Percentiles rank a stretch among this genome's conserved stretches.
Conservation (phyloP, 805 yeast genomes). For the Saccharomycopsis microspora region DNA sequence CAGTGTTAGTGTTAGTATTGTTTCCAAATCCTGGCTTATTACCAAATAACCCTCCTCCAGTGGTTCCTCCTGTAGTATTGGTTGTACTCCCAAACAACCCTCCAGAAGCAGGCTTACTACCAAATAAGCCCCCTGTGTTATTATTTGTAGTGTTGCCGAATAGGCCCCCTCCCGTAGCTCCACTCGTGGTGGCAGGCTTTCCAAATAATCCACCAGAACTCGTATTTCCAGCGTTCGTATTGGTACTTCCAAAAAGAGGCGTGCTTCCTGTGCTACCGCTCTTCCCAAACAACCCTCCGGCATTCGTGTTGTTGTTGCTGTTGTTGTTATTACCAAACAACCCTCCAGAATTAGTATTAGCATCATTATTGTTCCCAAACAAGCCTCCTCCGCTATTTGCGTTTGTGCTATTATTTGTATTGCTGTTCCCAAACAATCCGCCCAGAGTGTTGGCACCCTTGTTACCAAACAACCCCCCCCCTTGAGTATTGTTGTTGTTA, state of each 20-base stretch:
- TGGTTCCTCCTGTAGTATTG: slow-evolving; percentile 21
- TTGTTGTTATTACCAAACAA: slow-evolving; percentile 25
- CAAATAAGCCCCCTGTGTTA: slow-evolving; percentile 26
- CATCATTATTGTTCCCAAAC: slow-evolving; percentile 23
- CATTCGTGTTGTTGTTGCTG: slow-evolving; percentile 15
- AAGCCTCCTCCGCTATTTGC: slow-evolving; percentile 26
- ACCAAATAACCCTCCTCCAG: slow-evolving; percentile 26
- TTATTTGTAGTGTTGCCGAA: slow-evolving; percentile 21
- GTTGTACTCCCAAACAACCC: background rate
- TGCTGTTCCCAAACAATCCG: slow-evolving; percentile 22
- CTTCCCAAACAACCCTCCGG: slow-evolving; percentile 27
- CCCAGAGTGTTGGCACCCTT: slow-evolving; percentile 16
- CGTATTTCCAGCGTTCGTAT: slow-evolving; percentile 4
- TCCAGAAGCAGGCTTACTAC: slow-evolving; percentile 19
- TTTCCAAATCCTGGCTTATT: slow-evolving; percentile 19
- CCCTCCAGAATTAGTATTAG: slow-evolving; percentile 18
- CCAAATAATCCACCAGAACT: slow-evolving; percentile 24
- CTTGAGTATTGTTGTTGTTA: slow-evolving; percentile 18
- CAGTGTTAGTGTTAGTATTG: slow-evolving; percentile 16
- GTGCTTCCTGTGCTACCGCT: slow-evolving; percentile 12
- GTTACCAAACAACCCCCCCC: slow-evolving; percentile 24
- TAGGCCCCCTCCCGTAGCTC: slow-evolving; percentile 19
- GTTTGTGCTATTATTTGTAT: slow-evolving; percentile 16
- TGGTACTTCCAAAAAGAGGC: slow-evolving; percentile 21
- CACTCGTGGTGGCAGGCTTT: slow-evolving; percentile 8